Conservation (phyloP, 1,139 yeast species). For the Taphrina confusa region DNA sequence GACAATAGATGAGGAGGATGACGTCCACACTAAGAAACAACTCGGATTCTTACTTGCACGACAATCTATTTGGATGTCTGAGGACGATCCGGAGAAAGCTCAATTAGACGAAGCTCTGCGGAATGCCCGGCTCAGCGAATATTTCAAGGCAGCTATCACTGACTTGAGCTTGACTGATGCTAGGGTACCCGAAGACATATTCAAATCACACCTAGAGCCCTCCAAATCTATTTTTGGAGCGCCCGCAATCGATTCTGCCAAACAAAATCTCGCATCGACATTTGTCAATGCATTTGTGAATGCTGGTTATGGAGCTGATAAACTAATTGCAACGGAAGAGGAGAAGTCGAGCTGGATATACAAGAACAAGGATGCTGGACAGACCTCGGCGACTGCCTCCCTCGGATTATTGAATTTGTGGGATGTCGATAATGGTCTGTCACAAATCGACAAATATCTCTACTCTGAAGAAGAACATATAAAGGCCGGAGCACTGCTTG, state of each 20-base stretch:
- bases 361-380: conserved; percentile 88
- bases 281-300: conserved; percentile 91
- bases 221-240: conserved; percentile 61
- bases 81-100: conserved; percentile 57
- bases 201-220: conserved; percentile 83
- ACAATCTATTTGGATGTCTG: conserved; percentile 76
- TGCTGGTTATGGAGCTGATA: conserved; percentile 86
- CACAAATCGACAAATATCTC: conserved; percentile 81
- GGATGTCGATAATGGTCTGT: conserved; percentile 88
- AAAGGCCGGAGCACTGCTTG: conserved; percentile 94
- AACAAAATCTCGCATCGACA: conserved; percentile 91
- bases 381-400: conserved; percentile 92
- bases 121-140: conserved; percentile 74
- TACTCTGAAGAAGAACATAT: conserved; percentile 84
- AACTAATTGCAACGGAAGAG: conserved; percentile 62
- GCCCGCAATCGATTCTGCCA: conserved; percentile 81
- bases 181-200: conserved; percentile 91
- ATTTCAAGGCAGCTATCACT: conserved; percentile 74
- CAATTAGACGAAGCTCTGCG: conserved; percentile 79
- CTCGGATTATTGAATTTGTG: conserved; percentile 88
- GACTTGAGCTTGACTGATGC: conserved; percentile 88
- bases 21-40: conserved; percentile 72
- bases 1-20: conserved; percentile 74
- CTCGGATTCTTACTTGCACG: conserved; percentile 85
- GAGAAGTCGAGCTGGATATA: conserved; percentile 82